These are phyloP conservation scores for Penicillium silybi DNA, from an alignment of 495 filamentous ascomycete species.

Conservation along the genomic window DNA sequence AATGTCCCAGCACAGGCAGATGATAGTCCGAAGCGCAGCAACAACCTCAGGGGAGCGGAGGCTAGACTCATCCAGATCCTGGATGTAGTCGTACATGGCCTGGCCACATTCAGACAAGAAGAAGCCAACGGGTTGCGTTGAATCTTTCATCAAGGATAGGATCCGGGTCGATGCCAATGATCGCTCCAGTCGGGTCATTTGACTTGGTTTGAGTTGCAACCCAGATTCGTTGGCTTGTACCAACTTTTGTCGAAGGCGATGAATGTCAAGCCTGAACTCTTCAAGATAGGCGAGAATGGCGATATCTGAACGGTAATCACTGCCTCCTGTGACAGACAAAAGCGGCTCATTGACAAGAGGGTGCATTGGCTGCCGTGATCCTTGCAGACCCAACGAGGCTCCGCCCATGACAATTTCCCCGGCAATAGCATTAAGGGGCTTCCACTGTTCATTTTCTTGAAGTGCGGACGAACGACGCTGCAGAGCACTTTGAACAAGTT, in stretches of 20 bases:
- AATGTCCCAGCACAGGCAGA: slow-evolving; percentile 57
- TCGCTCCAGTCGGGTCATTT: slow-evolving; percentile 66
- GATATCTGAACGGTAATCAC: slow-evolving; percentile 21
- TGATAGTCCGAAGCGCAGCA: slow-evolving; percentile 38
- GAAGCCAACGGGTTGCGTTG: slow-evolving; percentile 52
- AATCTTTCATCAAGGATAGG: slow-evolving; percentile 59
- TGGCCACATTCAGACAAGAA: slow-evolving; percentile 45
- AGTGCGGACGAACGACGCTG: slow-evolving; percentile 31
- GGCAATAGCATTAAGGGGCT: slow-evolving; percentile 24
- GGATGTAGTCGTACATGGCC: slow-evolving; percentile 38
- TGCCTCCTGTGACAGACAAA: slow-evolving; percentile 25
- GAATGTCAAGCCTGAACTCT: slow-evolving; percentile 36
- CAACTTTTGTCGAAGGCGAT: slow-evolving; percentile 35
- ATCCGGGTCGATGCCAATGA: slow-evolving; percentile 57
- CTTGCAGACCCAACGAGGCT: slow-evolving; percentile 27
- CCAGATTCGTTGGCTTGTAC: slow-evolving; percentile 34
- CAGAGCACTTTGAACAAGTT: slow-evolving; percentile 19
- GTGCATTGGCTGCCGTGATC: slow-evolving; percentile 37
- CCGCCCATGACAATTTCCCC: slow-evolving; percentile 26
- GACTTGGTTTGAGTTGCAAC: slow-evolving; percentile 49
- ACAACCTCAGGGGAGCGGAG: slow-evolving; percentile 27
- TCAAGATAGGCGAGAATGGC: slow-evolving; percentile 36
- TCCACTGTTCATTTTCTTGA: slow-evolving; percentile 39
- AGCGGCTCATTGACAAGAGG: slow-evolving; percentile 44
- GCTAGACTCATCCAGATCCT: slow-evolving; percentile 25